These are phyloP conservation scores for Geotrichum cucujoidarum DNA, from an alignment of 1,139 yeast species.

Conservation along the genomic window DNA sequence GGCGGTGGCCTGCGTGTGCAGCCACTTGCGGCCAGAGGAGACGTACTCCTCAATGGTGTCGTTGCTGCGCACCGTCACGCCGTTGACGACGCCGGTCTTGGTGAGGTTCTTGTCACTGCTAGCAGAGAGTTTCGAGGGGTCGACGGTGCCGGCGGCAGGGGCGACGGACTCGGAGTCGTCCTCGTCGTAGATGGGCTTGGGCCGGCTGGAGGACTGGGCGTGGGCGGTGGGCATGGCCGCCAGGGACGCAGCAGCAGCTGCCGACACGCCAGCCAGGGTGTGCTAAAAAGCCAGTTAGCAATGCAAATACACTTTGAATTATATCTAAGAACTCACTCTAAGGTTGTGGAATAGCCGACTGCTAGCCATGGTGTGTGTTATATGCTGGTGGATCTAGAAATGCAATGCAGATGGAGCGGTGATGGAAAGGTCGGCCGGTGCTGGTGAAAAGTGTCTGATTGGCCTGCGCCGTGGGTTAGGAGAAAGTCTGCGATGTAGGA, in stretches of 20 bases:
- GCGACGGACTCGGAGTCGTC: conserved; percentile 24
- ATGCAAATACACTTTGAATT: no score
- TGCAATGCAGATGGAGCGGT: background rate
- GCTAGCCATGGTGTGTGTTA: conserved; percentile 12
- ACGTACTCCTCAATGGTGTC: conserved; percentile 47
- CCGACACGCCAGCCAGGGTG: conserved; percentile 14
- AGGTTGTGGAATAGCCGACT: conserved; percentile 13
- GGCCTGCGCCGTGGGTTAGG: background rate
- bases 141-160: conserved; percentile 38
- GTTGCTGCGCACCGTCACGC: conserved; percentile 55
- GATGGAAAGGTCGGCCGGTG: conserved; percentile 1
- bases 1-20: conserved; percentile 31
- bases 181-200: conserved; percentile 57
- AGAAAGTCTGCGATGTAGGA: no score
- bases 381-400: background rate
- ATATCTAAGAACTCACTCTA: no score
- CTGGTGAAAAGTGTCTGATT: conserved; percentile 1
- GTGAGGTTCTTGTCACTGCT: conserved; percentile 35
- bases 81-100: conserved; percentile 47
- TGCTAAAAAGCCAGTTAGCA: background rate
- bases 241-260: conserved; percentile 10
- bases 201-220: conserved; percentile 27
- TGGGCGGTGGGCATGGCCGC: conserved; percentile 25
- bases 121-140: conserved; percentile 43
- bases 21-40: conserved; percentile 44